Base-by-base conservation (phyloP, 768 basidiomycete species). In the Phlegmacium glaucopus region DNA sequence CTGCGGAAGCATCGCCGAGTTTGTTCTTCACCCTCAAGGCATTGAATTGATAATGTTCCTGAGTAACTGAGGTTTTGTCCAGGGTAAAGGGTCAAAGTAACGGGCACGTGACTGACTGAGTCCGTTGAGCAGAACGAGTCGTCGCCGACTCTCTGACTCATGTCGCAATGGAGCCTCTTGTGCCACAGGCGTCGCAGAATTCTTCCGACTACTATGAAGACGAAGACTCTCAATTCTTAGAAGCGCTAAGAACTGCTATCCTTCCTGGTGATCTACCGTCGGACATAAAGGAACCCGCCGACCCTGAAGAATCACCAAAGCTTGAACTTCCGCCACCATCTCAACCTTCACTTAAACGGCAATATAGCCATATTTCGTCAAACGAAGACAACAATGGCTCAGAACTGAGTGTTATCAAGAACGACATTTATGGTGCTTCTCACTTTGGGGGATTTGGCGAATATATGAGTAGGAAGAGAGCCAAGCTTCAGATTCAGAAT, bases 391-490 rank as follows among this genome's bases (percentile, higher is more conserved):
- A 39, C 25, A 38, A 60, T 38, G 37, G 41, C 37, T 48, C 42
- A 30, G 39, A 50, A 11, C 49, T 47, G 34, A 45, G 45, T 18
- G 51, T 41, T 42, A 25, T 47, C 4, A 50, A 61, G 37, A 67
- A 72, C 9, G 71, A 74, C 17, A 75, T 79, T 8, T 96, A 94
- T 61, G 90, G 86, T 0, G 79, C 87, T 3, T 80, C 86, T 26
- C 78, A 72, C 29, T 97, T 94, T 62, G 93, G 90, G 11, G 81
- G 80, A 1, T 90, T 82, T 52, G 89, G 87, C 1, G 85, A 94
- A 59, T 97, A 96, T 60, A 92, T 96, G 90, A 66, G 75, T 2
- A 75, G 93, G 50, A 97, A 97, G 68, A 80, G 95, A 2, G 85
- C 87, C 26, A 98, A 98, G 64, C 64, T 98, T 41, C 89, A 88